Conservation (phyloP, 78 protist genomes). For the Dictyostelium purpureum region DNA sequence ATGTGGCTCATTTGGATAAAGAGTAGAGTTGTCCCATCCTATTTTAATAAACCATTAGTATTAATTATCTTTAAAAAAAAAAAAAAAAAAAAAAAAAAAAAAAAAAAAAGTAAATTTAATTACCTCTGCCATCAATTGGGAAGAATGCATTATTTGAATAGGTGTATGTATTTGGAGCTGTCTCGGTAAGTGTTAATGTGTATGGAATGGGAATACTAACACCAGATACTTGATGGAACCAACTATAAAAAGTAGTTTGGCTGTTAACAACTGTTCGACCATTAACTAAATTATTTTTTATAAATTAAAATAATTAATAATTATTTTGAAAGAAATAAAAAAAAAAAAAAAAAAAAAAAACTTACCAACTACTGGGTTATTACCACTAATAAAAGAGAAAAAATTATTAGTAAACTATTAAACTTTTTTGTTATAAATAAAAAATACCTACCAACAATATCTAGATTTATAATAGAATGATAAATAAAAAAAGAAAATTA, state of each 20-base stretch:
- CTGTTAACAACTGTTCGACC: neutral
- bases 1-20: neutral
- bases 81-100: too few species aligned
- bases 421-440: too few species aligned
- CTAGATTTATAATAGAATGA: too few species aligned
- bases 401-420: too few species aligned
- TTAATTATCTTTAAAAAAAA: too few species aligned
- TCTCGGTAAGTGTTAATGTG: neutral
- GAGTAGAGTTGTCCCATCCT: neutral
- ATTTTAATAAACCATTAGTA: too few species aligned
- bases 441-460: too few species aligned
- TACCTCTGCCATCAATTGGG: slow-evolving; percentile 8
- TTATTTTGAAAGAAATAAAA: too few species aligned
- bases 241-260: neutral
- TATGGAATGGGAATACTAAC: neutral
- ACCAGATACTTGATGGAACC: neutral
- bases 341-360: too few species aligned
- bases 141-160: neutral
- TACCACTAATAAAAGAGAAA: neutral
- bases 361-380: neutral
- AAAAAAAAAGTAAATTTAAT: too few species aligned
- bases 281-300: neutral
- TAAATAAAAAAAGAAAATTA: too few species aligned
- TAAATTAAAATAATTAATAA: too few species aligned
- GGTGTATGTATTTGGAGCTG: neutral